Conservation (phyloP, 805 yeast genomes). For the Pichia scutulata region DNA sequence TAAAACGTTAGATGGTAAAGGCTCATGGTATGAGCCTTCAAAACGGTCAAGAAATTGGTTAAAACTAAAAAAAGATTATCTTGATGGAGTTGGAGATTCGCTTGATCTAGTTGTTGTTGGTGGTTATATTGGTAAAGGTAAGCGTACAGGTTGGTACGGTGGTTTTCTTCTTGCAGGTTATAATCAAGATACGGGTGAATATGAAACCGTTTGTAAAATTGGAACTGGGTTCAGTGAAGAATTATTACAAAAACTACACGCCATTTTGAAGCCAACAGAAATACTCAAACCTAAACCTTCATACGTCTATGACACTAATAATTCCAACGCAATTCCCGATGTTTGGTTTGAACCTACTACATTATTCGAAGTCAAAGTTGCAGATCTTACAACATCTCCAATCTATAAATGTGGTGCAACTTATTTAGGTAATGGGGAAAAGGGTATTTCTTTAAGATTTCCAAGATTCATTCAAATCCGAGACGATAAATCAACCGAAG, state of each 20-base stretch:
- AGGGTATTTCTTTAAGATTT: constrained; percentile 81
- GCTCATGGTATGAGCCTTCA: constrained; percentile 86
- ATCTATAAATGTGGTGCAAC: constrained; percentile 79
- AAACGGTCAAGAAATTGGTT: constrained; percentile 94
- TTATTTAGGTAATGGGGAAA: constrained; percentile 45
- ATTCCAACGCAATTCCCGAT: constrained; percentile 72
- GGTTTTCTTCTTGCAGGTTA: constrained; percentile 89
- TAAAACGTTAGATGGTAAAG: constrained; percentile 73
- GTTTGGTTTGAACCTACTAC: constrained; percentile 90
- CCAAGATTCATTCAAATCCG: constrained; percentile 81
- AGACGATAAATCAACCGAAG: constrained; percentile 80
- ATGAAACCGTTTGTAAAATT: constrained; percentile 91
- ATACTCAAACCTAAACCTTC: constrained; percentile 56
- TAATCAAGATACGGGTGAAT: constrained; percentile 86
- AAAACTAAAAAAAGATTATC: constrained; percentile 88
- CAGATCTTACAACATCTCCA: constrained; percentile 86
- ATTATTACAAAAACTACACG: constrained; percentile 52
- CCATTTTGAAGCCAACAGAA: constrained; percentile 54
- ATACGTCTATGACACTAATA: constrained; percentile 51
- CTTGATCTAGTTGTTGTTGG: constrained; percentile 90
- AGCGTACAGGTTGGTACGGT: constrained; percentile 91
- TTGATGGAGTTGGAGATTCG: constrained; percentile 94
- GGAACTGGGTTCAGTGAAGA: constrained; percentile 97
- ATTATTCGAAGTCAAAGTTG: constrained; percentile 84
- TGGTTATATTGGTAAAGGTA: constrained; percentile 89